Base-by-base conservation (phyloP, 768 basidiomycete species). In the Phaeotremella skinneri region DNA sequence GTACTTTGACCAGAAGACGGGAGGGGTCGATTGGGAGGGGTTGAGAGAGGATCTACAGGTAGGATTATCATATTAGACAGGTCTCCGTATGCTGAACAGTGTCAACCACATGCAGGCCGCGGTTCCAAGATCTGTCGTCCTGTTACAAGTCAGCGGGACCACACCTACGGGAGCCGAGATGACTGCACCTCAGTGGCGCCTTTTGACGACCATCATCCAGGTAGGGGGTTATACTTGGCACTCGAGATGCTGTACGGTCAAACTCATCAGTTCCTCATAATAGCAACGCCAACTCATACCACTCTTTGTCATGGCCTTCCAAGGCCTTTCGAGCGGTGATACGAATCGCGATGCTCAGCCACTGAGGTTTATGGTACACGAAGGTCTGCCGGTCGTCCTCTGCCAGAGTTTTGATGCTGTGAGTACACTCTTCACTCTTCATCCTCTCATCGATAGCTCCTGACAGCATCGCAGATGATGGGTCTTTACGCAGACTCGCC, bases 81-180 rank as follows among this genome's bases (percentile, higher is more conserved):
- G 39, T 37, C 17, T 7, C 17, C 34, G 9, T 26, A 31, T 14
- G 52, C 53, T 49, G 37, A 31, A 42, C 23, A 61, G 60, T 63
- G 49, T 75, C 39, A 52, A 80, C 87, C 84, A 80, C 60, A 87
- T 86, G 52, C 87, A 91, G 2, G 85, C 88, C 71, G 74, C 73
- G 6, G 81, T 84, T 17, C 55, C 63, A 2, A 67, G 66, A 56
- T 85, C 91, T 32, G 84, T 94, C 63, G 88, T 98, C 14, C 83
- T 97, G 59, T 81, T 99, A 20, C 65, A 73, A 49, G 64, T 71
- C 20, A 68, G 73, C 49, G 75, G 75, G 9, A 71, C 56, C 37
- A 64, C 64, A 50, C 77, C 76, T 0, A 93, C 91, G 34, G 75
- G 75, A 3, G 64, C 68, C 26, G 72, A 75, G 41, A 43, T 73